Evolutionary conservation across 1,284 basidiomycete species (phyloP), one percentile per base, ranked within the genome.

Genomic region (Mycena sp.): DNA sequence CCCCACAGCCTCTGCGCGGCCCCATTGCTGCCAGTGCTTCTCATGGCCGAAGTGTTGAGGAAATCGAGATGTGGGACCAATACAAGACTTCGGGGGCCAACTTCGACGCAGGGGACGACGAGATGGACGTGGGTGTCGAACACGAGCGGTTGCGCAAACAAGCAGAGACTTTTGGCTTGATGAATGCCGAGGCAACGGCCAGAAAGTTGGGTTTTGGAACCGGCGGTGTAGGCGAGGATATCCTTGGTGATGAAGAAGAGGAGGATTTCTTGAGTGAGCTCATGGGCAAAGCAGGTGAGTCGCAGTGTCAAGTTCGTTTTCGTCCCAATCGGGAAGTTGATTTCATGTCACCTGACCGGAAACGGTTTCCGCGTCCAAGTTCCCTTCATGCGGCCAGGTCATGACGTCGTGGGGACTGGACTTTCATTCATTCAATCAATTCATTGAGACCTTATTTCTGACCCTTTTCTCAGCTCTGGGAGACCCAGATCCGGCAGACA

Each of bases 271-370:
- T 62, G 37, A 28, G 32, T 12, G 46, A 51, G 19, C 35, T 62
- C 1, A 41, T 62, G 53, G n/a, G 44, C 19, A 45, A 56, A 17
- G 48, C 38, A 35, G 53, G 60, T 56, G 54, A 62, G 60, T 57
- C 38, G 6, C 10, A 29, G 25, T 4, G 46, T 30, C 35, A 28
- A 37, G 19, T 30, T 19, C 44, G 21, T 44, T 43, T 21, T 30
- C 30, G 16, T 32, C 28, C 6, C 28, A 14, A 35, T 30, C 29
- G 14, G 29, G 49, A 23, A n/a, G n/a, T 51, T 26, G 26, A 11
- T 14, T 14, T 35, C 9, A 14, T 35, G 17, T 44, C 25, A 14
- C 17, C 19, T 45, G n/a, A n/a, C 29, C 35, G 14, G 9, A 35
- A 9, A 14, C 7, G 7, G 9, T 14, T 9, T 46, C 49, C 19